A percentile compares a stretch with the other conserved stretches of the same genome.
phyloP scores from a whole-genome alignment of 2,329 filamentous ascomycete genomes.

The Periconia digitata region DNA sequence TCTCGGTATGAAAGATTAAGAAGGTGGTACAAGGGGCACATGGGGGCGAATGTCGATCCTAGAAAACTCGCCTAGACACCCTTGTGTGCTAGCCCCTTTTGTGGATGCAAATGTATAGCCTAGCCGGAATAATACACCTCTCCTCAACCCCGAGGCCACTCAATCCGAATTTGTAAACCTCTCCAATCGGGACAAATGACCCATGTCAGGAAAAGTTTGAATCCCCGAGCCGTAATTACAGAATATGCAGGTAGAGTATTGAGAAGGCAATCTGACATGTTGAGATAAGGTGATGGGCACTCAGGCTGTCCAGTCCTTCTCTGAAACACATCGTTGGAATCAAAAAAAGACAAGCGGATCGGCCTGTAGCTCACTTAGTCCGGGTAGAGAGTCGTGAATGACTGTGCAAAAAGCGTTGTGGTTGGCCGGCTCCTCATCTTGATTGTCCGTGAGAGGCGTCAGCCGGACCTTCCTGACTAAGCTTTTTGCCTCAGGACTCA shows the following conservation, averaged over 20 bases:
- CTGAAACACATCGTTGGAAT: slow-evolving; percentile 1
- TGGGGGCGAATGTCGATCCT: neutral
- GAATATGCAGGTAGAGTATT: slow-evolving; percentile 4
- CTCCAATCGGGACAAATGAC: slow-evolving; percentile 4
- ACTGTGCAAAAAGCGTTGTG: slow-evolving; percentile 43
- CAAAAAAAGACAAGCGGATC: slow-evolving; percentile 42
- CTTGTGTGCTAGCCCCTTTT: neutral
- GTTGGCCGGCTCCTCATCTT: slow-evolving; percentile 35
- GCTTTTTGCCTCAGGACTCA: slow-evolving; percentile 42
- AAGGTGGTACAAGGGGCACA: neutral
- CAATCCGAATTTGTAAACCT: neutral
- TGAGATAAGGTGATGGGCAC: slow-evolving; percentile 1
- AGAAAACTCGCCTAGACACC: neutral
- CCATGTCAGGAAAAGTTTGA: slow-evolving; percentile 2
- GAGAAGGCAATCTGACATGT: slow-evolving; percentile 1
- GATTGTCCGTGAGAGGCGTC: slow-evolving; percentile 40
- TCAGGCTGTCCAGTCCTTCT: neutral
- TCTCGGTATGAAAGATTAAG: neutral
- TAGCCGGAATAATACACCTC: neutral
- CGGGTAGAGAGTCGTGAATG: slow-evolving; percentile 41
- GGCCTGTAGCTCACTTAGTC: slow-evolving; percentile 39
- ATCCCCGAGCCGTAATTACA: slow-evolving; percentile 7
- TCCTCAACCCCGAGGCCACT: slow-evolving; percentile 2
- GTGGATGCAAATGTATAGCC: neutral
- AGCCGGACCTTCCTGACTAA: slow-evolving; percentile 42